Evolutionary conservation across 1,139 yeast species (phyloP).

Genomic region (Protomyces macrosporus): DNA sequence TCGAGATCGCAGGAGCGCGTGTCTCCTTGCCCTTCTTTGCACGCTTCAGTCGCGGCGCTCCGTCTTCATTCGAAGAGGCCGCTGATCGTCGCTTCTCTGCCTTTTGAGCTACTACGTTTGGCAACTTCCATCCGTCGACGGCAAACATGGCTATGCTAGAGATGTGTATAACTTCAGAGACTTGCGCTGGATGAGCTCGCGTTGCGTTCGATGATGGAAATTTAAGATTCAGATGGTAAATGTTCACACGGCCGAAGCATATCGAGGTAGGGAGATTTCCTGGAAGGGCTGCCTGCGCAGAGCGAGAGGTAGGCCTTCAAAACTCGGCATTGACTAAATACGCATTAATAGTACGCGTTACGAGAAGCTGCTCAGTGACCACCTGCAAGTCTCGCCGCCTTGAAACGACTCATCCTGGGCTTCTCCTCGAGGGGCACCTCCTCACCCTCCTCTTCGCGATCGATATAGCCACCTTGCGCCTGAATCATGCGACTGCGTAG

Average conservation of each 20-base stretch:
- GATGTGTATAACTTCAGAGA: too few species aligned
- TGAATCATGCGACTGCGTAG: slow-evolving; percentile 15
- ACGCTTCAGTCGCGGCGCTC: not conserved
- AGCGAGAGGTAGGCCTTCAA: too few species aligned
- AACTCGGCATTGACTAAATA: too few species aligned
- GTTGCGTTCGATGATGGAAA: too few species aligned
- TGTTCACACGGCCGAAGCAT: too few species aligned
- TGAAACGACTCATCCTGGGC: slow-evolving; percentile 16
- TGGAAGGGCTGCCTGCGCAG: too few species aligned
- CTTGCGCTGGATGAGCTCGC: too few species aligned
- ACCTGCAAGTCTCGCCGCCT: slow-evolving; percentile 14
- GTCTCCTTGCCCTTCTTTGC: not conserved
- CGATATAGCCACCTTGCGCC: slow-evolving; percentile 15
- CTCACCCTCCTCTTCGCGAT: slow-evolving; percentile 13
- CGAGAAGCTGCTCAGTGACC: not conserved
- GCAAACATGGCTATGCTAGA: slow-evolving; percentile 8
- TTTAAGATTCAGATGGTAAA: too few species aligned
- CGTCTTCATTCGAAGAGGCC: not conserved
- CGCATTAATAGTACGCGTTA: too few species aligned
- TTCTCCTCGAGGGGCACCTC: slow-evolving; percentile 18
- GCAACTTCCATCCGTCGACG: slow-evolving; percentile 22
- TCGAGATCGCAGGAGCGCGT: not conserved
- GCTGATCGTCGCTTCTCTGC: slow-evolving; percentile 15
- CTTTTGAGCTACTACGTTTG: slow-evolving; percentile 17
- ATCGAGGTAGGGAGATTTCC: too few species aligned